Evolutionary conservation across 225 moss, liverwort and hornwort genomes (phyloP).

Genomic region (Pseudoscleropodium purum): DNA sequence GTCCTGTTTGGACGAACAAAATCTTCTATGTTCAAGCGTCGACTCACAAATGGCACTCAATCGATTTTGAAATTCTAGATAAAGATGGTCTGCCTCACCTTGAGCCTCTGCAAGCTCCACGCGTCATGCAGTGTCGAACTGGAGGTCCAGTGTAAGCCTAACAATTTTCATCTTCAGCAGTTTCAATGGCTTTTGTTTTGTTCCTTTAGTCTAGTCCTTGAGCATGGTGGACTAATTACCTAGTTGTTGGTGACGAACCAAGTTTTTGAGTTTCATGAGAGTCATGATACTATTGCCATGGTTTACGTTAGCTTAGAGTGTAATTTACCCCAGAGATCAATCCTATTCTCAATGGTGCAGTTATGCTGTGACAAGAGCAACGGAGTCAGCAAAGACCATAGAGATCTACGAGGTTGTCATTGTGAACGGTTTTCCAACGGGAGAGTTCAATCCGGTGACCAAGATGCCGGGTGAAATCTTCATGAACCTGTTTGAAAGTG

Average conservation of each 20-base stretch:
- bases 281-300: not conserved
- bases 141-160: conserved; percentile 38
- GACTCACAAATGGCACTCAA: conserved; percentile 40
- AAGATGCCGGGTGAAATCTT: conserved; percentile 44
- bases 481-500: conserved; percentile 32
- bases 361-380: conserved; percentile 36
- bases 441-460: conserved; percentile 29
- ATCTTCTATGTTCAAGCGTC: conserved; percentile 31
- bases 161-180: not conserved
- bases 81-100: conserved; percentile 15
- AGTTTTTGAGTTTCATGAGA: not conserved
- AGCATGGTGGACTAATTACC: not conserved
- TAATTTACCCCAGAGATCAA: not conserved
- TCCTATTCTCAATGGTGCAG: not conserved
- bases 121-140: conserved; percentile 31
- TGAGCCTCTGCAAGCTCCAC: conserved; percentile 29
- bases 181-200: not conserved
- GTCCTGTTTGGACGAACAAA: conserved; percentile 30
- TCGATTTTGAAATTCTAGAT: conserved; percentile 21
- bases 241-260: not conserved
- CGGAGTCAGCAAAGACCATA: conserved; percentile 20
- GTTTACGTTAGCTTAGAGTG: not conserved
- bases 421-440: conserved; percentile 30
- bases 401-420: conserved; percentile 46
- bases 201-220: not conserved